Evolutionary conservation across 2,329 filamentous ascomycete species (phyloP).

Genomic region (Rosellinia necatrix): DNA sequence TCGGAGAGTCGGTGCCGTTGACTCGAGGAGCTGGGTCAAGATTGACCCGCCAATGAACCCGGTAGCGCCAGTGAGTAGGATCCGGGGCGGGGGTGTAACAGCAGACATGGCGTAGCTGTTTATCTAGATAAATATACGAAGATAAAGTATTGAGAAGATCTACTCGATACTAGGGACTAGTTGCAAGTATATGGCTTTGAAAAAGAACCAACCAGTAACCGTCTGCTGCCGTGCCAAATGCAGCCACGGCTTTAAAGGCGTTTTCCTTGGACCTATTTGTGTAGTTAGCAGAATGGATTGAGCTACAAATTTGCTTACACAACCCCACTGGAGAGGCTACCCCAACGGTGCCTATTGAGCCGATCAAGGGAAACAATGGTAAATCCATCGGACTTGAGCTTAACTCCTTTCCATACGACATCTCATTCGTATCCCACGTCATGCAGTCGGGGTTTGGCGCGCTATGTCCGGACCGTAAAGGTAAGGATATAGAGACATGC

Average conservation of each 20-base stretch:
- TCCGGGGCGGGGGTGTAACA: constrained; percentile 15
- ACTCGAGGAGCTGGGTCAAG: constrained; percentile 27
- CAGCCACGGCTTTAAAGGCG: no score
- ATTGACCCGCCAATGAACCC: constrained; percentile 36
- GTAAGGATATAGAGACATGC: no score
- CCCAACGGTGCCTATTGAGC: no score
- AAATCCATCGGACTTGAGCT: constrained; percentile 36
- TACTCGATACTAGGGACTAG: no score
- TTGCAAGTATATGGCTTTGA: no score
- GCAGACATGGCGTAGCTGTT: constrained; percentile 26
- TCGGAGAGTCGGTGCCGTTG: constrained; percentile 18
- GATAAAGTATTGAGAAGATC: no score
- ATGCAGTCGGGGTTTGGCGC: not conserved
- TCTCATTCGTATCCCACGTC: no score
- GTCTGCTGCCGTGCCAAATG: no score
- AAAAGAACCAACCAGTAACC: no score
- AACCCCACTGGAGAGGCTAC: not conserved
- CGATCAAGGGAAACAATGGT: not conserved
- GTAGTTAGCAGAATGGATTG: not conserved
- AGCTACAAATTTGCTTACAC: not conserved
- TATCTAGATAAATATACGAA: not conserved
- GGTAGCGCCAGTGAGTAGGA: constrained; percentile 35
- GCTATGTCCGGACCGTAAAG: constrained; percentile 8
- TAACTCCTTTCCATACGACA: not conserved
- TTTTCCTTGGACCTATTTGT: no score